These are phyloP conservation scores for Fraxinus platypoda DNA, from an alignment of 305 asterid species.

Conservation along the genomic window DNA sequence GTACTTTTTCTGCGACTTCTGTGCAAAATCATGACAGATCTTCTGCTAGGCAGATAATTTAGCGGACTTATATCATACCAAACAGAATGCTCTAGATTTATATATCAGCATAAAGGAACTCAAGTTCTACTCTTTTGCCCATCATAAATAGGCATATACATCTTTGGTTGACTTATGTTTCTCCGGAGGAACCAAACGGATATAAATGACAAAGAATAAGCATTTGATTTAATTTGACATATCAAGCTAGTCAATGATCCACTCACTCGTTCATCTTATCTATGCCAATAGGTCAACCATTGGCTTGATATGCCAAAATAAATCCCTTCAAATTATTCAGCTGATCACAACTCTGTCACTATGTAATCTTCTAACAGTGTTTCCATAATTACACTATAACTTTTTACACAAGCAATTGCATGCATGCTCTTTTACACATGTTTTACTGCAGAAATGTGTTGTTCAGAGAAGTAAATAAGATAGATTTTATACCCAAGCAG, in stretches of 20 bases:
- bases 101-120: background rate
- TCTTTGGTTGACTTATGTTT: background rate
- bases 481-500: conserved; percentile 61
- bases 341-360: background rate
- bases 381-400: background rate
- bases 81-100: background rate
- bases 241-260: background rate
- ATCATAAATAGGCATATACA: background rate
- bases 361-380: background rate
- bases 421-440: background rate
- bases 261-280: background rate
- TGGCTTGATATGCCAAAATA: background rate
- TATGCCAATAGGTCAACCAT: background rate
- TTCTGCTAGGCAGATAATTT: background rate
- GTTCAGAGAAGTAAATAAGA: background rate
- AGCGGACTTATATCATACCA: background rate
- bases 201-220: background rate
- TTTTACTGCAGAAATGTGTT: background rate
- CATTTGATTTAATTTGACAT: background rate
- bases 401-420: background rate
- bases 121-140: background rate
- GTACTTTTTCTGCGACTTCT: background rate
- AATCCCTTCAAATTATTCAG: background rate
- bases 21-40: background rate
- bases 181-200: background rate